Base-by-base conservation (phyloP, 176 grass and related monocot species). In the Musa troglodytarum region DNA sequence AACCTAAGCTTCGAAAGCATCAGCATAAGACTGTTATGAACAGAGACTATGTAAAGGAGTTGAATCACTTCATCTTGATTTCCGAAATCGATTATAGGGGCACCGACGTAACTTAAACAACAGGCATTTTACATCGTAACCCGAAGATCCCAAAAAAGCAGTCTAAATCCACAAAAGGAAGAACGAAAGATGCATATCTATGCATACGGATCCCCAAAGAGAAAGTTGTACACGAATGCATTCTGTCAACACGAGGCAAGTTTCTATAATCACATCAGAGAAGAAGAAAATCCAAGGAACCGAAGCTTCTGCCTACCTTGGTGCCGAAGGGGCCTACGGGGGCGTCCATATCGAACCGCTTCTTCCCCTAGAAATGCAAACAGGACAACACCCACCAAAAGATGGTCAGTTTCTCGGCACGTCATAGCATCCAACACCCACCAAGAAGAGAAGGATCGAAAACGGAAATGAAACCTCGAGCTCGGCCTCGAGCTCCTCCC, bases 261-360 rank as follows among this genome's bases (percentile, higher is more conserved):
- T 29, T 5, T 11, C 16, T 22, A 16, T 11, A 12, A 68, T 13
- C 24, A 70, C 4, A 69, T 52, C n/a, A 26, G 20, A 54, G 34
- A 56, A 8, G 71, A 56, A 56, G 53, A 74, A 43, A 19, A 74
- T 74, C 23, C 57, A 74, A 2, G 22, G 7, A 73, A 3, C 13
- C 65, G 14, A 26, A 56, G 5, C 22, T 21, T 52, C 34, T 20
- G n/a, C 68, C 63, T 1, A 80, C 78, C 78, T 80, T 73, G 22
- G 78, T 72, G 43, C 78, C 78, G 69, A 80, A 80, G 49, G 78
- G 78, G 2, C 78, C 69, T 10, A 28, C 13, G 0, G 78, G 69
- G 0, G 69, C 69, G 11, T 80, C 78, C 78, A 80, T 73, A 64
- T 72, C 78, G 56, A 80, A 80, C 20, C 55, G 68, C 78, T 80